Percentiles rank a stretch among this genome's conserved stretches.
These are phyloP conservation scores for Flaveria sonorensis DNA, from an alignment of 129 eudicot species.

Conservation along the genomic window DNA sequence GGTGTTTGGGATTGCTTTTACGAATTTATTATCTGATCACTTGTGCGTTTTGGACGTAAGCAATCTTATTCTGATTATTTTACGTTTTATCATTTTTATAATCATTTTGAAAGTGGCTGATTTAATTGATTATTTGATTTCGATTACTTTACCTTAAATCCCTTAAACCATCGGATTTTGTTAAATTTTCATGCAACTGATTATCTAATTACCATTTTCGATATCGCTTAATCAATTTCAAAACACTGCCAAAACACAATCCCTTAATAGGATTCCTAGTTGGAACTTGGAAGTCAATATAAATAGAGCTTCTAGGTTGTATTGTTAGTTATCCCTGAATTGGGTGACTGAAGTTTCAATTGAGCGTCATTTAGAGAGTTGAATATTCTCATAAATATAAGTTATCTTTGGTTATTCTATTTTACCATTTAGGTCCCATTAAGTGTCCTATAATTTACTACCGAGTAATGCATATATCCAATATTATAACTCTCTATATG, in stretches of 20 bases:
- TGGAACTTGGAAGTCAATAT: not conserved
- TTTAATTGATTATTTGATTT: too few relatives aligned
- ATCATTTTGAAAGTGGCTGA: too few relatives aligned
- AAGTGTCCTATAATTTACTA: not conserved
- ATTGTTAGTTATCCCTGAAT: not conserved
- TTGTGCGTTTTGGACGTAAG: not conserved
- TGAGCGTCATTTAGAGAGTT: not conserved
- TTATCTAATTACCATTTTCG: not conserved
- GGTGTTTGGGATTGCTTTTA: not conserved
- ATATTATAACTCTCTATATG: not conserved
- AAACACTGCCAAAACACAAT: not conserved
- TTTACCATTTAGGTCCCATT: not conserved
- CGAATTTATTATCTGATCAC: not conserved
- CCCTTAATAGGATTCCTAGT: not conserved
- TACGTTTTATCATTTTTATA: too few relatives aligned
- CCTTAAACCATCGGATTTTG: not conserved
- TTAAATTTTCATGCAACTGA: not conserved
- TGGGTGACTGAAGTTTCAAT: not conserved
- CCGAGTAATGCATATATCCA: not conserved
- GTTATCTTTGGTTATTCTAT: not conserved
- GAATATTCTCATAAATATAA: not conserved
- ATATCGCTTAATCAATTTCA: not conserved
- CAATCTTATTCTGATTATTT: not conserved
- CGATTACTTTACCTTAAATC: not conserved
- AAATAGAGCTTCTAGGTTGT: not conserved